Conservation (phyloP, 768 basidiomycete genomes). For the Amanita exitialis region DNA sequence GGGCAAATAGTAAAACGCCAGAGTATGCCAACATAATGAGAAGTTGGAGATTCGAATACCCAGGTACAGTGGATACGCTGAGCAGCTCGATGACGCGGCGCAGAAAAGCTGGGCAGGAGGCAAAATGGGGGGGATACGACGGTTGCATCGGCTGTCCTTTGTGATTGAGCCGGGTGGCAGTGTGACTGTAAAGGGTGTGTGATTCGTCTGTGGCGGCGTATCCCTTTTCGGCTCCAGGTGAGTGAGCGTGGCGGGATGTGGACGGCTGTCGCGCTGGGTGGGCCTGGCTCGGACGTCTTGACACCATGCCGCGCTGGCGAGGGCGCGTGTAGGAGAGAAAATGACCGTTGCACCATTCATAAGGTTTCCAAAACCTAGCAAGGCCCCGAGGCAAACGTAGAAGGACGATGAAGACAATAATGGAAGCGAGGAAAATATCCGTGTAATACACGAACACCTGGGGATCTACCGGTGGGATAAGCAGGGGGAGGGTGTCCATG, state of each 20-base stretch:
- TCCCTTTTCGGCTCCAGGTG: not conserved
- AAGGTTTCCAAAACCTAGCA: constrained; percentile 39
- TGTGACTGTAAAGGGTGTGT: constrained; percentile 23
- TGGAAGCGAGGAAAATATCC: constrained; percentile 34
- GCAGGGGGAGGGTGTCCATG: too few species aligned
- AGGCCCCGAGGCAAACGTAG: constrained; percentile 39
- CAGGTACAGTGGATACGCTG: constrained; percentile 29
- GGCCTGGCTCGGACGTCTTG: not conserved
- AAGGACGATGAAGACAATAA: constrained; percentile 30
- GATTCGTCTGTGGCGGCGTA: constrained; percentile 11
- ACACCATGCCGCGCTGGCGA: not conserved
- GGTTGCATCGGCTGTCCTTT: constrained; percentile 17
- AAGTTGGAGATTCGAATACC: constrained; percentile 40
- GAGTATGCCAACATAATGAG: constrained; percentile 38
- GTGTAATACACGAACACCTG: constrained; percentile 26
- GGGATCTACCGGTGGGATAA: not conserved
- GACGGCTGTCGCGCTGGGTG: not conserved
- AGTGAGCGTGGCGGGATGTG: not conserved
- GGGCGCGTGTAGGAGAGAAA: constrained; percentile 25
- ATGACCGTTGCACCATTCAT: constrained; percentile 47
- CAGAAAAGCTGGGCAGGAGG: constrained; percentile 32
- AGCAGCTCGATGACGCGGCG: constrained; percentile 33
- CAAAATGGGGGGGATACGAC: constrained; percentile 38
- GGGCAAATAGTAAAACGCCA: constrained; percentile 31
- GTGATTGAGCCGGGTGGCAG: constrained; percentile 16